These are phyloP conservation scores for Pichia membranifaciens DNA, from an alignment of 805 yeast species.

Conservation along the genomic window DNA sequence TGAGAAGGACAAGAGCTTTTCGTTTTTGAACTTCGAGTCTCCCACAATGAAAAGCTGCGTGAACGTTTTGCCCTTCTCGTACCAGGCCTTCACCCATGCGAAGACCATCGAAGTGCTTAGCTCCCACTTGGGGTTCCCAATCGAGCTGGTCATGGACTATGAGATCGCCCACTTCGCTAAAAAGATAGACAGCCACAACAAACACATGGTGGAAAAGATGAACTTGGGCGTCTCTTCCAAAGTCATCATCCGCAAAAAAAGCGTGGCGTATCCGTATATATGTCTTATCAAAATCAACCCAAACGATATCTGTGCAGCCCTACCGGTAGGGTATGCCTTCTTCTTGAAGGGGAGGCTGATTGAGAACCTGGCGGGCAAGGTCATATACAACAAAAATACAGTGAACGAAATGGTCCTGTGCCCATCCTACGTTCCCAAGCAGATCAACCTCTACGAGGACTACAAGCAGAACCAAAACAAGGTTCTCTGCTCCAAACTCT, in stretches of 20 bases:
- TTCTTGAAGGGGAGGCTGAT: slow-evolving; percentile 37
- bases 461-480: slow-evolving; percentile 10
- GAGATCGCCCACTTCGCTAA: slow-evolving; percentile 43
- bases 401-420: slow-evolving; percentile 19
- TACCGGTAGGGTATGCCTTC: slow-evolving; percentile 33
- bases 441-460: slow-evolving; percentile 24
- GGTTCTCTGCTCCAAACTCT: neutral
- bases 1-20: neutral
- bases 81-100: slow-evolving; percentile 50
- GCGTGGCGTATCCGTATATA: slow-evolving; percentile 27
- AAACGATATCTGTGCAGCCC: slow-evolving; percentile 2
- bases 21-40: slow-evolving; percentile 21
- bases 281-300: slow-evolving; percentile 21
- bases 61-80: slow-evolving; percentile 40
- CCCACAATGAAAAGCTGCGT: slow-evolving; percentile 24
- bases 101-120: slow-evolving; percentile 42
- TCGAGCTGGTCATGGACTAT: slow-evolving; percentile 42
- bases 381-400: slow-evolving; percentile 4
- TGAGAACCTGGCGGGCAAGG: slow-evolving; percentile 36
- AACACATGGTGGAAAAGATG: neutral
- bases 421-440: slow-evolving; percentile 25
- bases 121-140: slow-evolving; percentile 47
- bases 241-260: slow-evolving; percentile 16
- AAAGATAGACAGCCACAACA: slow-evolving; percentile 2
- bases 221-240: neutral